These are phyloP conservation scores for Gonium pectorale DNA, from an alignment of 139 green algal species.

Conservation along the genomic window DNA sequence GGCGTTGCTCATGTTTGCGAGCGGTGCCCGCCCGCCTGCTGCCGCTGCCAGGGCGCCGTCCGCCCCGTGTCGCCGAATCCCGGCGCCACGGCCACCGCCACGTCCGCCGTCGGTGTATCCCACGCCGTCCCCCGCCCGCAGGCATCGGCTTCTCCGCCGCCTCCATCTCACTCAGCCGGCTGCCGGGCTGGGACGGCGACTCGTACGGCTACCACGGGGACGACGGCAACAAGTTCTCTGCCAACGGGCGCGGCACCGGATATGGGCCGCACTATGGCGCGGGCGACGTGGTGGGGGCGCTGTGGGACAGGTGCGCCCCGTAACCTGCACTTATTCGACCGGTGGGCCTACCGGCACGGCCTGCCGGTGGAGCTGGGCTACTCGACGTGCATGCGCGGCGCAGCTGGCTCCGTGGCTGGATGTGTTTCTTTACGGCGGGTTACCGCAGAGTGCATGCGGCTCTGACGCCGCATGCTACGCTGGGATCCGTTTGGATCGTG, in stretches of 20 bases:
- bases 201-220: constrained; percentile 76
- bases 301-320: constrained; percentile 48
- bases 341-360: background rate
- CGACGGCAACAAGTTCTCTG: constrained; percentile 68
- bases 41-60: background rate
- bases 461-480: too few species aligned
- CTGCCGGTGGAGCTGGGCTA: too few species aligned
- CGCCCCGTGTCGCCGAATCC: background rate
- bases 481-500: background rate
- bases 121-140: constrained; percentile 18
- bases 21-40: background rate
- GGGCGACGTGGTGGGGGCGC: constrained; percentile 58
- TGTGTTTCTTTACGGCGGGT: background rate
- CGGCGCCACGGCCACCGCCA: background rate
- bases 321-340: background rate
- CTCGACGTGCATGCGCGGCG: background rate
- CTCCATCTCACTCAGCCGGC: constrained; percentile 72
- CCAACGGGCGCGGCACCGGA: constrained; percentile 41
- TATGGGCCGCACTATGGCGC: constrained; percentile 59
- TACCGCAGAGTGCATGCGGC: background rate
- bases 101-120: background rate
- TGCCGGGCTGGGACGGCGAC: constrained; percentile 88
- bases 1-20: too few species aligned
- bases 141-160: constrained; percentile 72
- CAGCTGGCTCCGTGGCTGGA: too few species aligned